These are phyloP conservation scores for Lathyrus oleraceus DNA, from an alignment of 306 rosid genomes.

Conservation along the genomic window DNA sequence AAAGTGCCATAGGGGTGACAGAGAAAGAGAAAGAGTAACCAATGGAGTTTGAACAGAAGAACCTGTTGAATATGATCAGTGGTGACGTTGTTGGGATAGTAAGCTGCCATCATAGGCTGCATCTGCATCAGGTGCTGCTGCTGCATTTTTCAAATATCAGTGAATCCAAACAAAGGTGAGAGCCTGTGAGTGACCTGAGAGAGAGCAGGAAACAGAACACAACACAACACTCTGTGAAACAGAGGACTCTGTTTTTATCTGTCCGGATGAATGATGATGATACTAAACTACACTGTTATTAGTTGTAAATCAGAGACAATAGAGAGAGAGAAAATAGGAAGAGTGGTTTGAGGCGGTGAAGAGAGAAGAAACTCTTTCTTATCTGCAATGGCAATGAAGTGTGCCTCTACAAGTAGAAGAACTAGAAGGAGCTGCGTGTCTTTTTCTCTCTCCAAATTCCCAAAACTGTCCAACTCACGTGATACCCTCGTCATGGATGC, in stretches of 20 bases:
- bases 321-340: background rate
- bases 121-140: slow-evolving; percentile 99
- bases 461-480: slow-evolving; percentile 50
- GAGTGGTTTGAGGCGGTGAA: slow-evolving; percentile 1
- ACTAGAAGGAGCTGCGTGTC: slow-evolving; percentile 31
- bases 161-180: background rate
- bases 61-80: slow-evolving; percentile 99
- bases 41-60: background rate
- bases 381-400: background rate
- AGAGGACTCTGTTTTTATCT: slow-evolving; percentile 34
- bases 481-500: slow-evolving; percentile 20
- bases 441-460: slow-evolving; percentile 26
- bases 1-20: background rate
- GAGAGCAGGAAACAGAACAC: slow-evolving; percentile 12
- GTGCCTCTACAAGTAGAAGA: background rate
- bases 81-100: slow-evolving; percentile 93
- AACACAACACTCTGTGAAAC: slow-evolving; percentile 7
- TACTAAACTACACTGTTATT: slow-evolving; percentile 21
- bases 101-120: slow-evolving; percentile 99
- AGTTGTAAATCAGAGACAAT: no score
- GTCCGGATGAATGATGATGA: slow-evolving; percentile 18
- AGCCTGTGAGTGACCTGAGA: background rate
- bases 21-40: background rate
- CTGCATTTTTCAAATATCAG: slow-evolving; percentile 17
- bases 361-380: background rate